These are phyloP conservation scores for Geranomyces michiganensis DNA, from an alignment of 192 early-diverging fungal genomes.

Conservation along the genomic window DNA sequence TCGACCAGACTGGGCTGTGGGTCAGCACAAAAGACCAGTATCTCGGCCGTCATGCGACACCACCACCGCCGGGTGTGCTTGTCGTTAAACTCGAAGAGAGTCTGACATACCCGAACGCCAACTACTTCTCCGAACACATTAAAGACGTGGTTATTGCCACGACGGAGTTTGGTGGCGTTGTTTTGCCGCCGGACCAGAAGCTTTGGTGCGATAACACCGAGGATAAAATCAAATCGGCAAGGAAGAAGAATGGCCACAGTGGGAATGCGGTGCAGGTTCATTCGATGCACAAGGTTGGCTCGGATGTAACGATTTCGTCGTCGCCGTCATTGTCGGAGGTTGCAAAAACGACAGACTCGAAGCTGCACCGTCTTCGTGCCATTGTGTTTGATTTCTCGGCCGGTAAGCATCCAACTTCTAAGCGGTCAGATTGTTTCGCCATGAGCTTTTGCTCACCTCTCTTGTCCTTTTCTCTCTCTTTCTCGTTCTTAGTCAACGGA, in stretches of 20 bases:
- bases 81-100: conserved; percentile 68
- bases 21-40: conserved; percentile 22
- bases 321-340: not conserved
- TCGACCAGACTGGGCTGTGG: conserved; percentile 37
- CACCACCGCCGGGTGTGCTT: conserved; percentile 63
- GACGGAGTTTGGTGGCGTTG: conserved; percentile 35
- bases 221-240: conserved; percentile 5
- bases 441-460: too few relatives aligned
- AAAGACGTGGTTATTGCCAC: conserved; percentile 25
- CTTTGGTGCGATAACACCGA: conserved; percentile 50
- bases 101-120: conserved; percentile 71
- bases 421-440: too few relatives aligned
- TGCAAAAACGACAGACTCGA: too few relatives aligned
- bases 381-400: conserved; percentile 78
- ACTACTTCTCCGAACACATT: conserved; percentile 49
- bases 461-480: too few relatives aligned
- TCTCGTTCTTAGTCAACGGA: conserved; percentile 56
- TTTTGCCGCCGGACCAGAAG: conserved; percentile 10
- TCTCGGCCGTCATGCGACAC: not conserved
- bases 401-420: conserved; percentile 7
- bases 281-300: conserved; percentile 35
- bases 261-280: not conserved
- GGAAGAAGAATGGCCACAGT: conserved; percentile 16
- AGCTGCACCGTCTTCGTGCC: conserved; percentile 57
- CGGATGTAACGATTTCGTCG: conserved; percentile 12